Percentiles rank a stretch among this genome's conserved stretches.
Evolutionary conservation across 2,329 filamentous ascomycete species (phyloP).

Genomic region (Pseudocercospora macadamiae): DNA sequence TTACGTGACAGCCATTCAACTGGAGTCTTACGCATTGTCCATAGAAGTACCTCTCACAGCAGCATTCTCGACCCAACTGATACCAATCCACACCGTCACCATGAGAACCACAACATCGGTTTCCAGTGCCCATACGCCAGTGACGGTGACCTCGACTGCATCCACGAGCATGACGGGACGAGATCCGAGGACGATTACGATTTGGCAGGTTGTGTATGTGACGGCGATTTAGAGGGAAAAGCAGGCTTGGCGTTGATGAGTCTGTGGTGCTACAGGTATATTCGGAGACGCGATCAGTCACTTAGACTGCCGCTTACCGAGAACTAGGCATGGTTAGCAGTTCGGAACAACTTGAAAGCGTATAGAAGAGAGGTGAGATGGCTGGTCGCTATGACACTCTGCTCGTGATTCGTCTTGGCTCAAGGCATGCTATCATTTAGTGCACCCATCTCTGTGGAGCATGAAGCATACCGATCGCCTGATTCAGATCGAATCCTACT

Average conservation of each 20-base stretch:
- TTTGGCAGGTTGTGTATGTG: neutral
- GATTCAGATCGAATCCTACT: slow-evolving; percentile 35
- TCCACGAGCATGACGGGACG: neutral
- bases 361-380: neutral
- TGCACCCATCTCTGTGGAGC: slow-evolving; percentile 38
- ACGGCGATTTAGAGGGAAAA: neutral
- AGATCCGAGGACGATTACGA: neutral
- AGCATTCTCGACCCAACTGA: neutral
- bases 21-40: no score
- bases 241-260: no score
- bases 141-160: neutral
- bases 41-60: neutral
- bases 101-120: neutral
- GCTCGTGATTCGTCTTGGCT: slow-evolving; percentile 36
- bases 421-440: slow-evolving; percentile 40
- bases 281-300: no score
- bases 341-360: no score
- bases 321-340: no score
- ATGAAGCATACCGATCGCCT: slow-evolving; percentile 43
- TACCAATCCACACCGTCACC: neutral
- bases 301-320: no score
- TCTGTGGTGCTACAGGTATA: no score
- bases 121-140: neutral
- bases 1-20: neutral
- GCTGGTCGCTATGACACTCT: neutral